These are phyloP conservation scores for Fomitopsis betulina DNA, from an alignment of 1,284 basidiomycete species.

Conservation along the genomic window DNA sequence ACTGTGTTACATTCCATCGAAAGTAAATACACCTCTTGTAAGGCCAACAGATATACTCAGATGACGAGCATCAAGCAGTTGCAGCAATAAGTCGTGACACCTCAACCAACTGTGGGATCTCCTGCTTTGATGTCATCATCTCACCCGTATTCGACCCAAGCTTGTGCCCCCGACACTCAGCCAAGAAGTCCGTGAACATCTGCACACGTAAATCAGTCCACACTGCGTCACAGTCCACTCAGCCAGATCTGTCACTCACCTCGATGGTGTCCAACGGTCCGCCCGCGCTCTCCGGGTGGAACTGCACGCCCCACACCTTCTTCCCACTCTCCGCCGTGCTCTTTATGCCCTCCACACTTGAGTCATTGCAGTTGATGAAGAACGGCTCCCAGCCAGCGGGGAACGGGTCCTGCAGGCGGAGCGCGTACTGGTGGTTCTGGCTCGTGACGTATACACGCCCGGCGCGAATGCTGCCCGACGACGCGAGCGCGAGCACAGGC, in stretches of 20 bases:
- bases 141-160: conserved; percentile 16
- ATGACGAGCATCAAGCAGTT: background rate
- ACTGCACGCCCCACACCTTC: conserved; percentile 93
- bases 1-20: too few relatives aligned
- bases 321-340: conserved; percentile 84
- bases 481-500: conserved; percentile 91
- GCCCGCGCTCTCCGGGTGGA: conserved; percentile 93
- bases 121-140: conserved; percentile 23
- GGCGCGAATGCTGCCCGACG: conserved; percentile 87
- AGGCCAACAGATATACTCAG: too few relatives aligned
- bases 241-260: conserved; percentile 50
- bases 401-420: conserved; percentile 89
- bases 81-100: background rate
- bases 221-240: background rate
- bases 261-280: conserved; percentile 93
- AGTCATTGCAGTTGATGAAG: conserved; percentile 98
- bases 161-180: conserved; percentile 66
- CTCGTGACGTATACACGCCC: conserved; percentile 97
- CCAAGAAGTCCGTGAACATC: conserved; percentile 92
- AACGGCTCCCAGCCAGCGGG: conserved; percentile 94
- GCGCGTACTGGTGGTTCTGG: conserved; percentile 96
- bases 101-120: conserved; percentile 12
- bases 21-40: too few relatives aligned
- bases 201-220: conserved; percentile 24
- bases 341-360: conserved; percentile 96